These are phyloP conservation scores for Acmispon strigosus DNA, from an alignment of 306 rosid genomes.

Conservation along the genomic window DNA sequence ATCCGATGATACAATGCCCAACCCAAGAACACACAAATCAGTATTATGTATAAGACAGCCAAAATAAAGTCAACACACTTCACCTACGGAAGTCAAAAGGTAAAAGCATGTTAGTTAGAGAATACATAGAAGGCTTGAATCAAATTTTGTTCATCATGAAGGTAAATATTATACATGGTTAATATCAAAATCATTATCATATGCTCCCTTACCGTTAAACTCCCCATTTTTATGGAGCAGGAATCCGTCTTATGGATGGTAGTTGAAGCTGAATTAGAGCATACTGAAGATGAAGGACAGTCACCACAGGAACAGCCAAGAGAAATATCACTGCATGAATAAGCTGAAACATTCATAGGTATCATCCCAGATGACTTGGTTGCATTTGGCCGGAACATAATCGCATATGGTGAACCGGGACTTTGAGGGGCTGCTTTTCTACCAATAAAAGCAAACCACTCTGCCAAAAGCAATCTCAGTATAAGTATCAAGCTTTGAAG, in stretches of 20 bases:
- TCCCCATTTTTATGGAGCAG: slow-evolving; percentile 73
- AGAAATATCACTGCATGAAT: slow-evolving; percentile 85
- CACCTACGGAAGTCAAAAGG: slow-evolving; percentile 50
- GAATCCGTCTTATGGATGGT: slow-evolving; percentile 43
- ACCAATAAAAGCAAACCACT: slow-evolving; percentile 88
- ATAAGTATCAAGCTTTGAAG: slow-evolving; percentile 15
- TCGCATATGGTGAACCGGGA: slow-evolving; percentile 88
- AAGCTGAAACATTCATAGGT: slow-evolving; percentile 88
- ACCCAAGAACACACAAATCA: slow-evolving; percentile 62
- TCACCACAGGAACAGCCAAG: slow-evolving; percentile 98
- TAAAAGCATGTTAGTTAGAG: slow-evolving; percentile 27
- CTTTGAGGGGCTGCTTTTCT: slow-evolving; percentile 44
- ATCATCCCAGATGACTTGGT: slow-evolving; percentile 60
- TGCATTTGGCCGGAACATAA: slow-evolving; percentile 50
- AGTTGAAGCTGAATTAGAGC: slow-evolving; percentile 57
- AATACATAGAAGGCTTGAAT: background rate
- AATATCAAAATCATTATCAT: slow-evolving; percentile 11
- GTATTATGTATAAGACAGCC: slow-evolving; percentile 57
- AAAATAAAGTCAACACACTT: slow-evolving; percentile 73
- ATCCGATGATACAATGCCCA: slow-evolving; percentile 68
- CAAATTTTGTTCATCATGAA: slow-evolving; percentile 10
- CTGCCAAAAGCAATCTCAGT: slow-evolving; percentile 49
- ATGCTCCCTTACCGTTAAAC: slow-evolving; percentile 58
- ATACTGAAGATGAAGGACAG: slow-evolving; percentile 79
- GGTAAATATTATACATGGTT: slow-evolving; percentile 3